Base-by-base conservation (phyloP, 106 monocot genomes). In the Narthecium ossifragum region DNA sequence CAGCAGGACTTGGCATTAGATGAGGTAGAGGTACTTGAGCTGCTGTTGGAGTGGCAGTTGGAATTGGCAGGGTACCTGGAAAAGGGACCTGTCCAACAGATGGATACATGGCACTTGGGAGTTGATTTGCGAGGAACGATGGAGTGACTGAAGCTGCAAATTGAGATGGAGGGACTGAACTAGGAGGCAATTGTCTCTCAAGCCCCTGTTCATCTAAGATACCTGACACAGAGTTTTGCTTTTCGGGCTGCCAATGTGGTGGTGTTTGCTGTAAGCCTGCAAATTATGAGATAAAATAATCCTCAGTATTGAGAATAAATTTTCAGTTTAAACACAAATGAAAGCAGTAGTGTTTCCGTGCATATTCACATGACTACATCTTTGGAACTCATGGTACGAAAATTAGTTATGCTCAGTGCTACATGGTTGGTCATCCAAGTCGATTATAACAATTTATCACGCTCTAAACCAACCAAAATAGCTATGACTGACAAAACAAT, bases 61-160 rank as follows among this genome's bases (percentile, higher is more conserved):
- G 81, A 23, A 62, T 49, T 26, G 73, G 78, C 12, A 78, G 29
- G 27, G 71, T 11, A 14, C 76, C 85, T 10, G 78, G 59, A 50
- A 82, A 82, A 41, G 72, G 46, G 18, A 47, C 33, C 23, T 75
- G 61, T 27, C 55, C 57, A 13, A 65, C 60, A 20, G 67, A 62
- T n/a, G 72, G 73, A 43, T 66, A 82, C 10, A 70, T 60, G 37
- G 64, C 78, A 37, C 53, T 17, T 30, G 78, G 72, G 11, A 67
- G 49, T 62, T 73, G 66, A 52, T 59, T 72, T 26, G 59, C n/a
- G 4, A 50, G 39, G 26, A 73, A 76, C 10, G 59, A 68, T 38
- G 40, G 73, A 31, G 57, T 12, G 2, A 11, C 47, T 48, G 73
- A 1, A 20, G 74, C 46, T n/a, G 57, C 29, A 54, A 75, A 78